These are phyloP conservation scores for Rubia peregrina DNA, from an alignment of 305 asterid genomes.

Conservation along the genomic window DNA sequence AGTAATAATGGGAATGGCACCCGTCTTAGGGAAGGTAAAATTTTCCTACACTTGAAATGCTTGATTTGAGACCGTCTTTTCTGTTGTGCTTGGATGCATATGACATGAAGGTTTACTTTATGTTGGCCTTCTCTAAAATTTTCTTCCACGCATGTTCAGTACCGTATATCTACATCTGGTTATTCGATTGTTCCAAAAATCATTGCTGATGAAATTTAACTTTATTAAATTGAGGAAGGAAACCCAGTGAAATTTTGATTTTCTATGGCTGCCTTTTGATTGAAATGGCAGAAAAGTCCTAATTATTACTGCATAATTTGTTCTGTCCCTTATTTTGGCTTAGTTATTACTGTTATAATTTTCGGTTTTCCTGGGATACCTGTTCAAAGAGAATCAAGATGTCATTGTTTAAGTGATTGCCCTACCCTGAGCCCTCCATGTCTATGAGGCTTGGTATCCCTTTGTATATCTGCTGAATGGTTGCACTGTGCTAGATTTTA, in stretches of 20 bases:
- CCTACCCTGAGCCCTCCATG: not conserved
- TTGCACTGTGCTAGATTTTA: not conserved
- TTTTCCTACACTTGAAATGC: not conserved
- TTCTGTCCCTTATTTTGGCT: not conserved
- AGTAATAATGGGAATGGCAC: conserved; percentile 44
- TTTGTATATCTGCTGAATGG: not conserved
- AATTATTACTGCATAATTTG: not conserved
- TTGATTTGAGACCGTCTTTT: not conserved
- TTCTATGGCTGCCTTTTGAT: not conserved
- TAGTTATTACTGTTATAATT: not conserved
- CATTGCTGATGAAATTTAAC: conserved; percentile 5
- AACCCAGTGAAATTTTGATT: conserved; percentile 5
- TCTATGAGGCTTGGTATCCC: not conserved
- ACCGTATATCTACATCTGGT: no score
- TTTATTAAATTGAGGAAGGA: not conserved
- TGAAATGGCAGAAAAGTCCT: not conserved
- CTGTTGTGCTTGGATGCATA: not conserved
- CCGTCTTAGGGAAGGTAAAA: conserved; percentile 35
- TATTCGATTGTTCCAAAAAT: no score
- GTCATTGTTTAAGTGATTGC: not conserved
- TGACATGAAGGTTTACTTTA: not conserved
- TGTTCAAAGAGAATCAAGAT: not conserved
- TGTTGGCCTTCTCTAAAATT: not conserved
- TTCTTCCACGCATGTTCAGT: no score
- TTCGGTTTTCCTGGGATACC: not conserved